These are phyloP conservation scores for Hydrangea macrophylla DNA, from an alignment of 148 eudicot species.

Conservation along the genomic window DNA sequence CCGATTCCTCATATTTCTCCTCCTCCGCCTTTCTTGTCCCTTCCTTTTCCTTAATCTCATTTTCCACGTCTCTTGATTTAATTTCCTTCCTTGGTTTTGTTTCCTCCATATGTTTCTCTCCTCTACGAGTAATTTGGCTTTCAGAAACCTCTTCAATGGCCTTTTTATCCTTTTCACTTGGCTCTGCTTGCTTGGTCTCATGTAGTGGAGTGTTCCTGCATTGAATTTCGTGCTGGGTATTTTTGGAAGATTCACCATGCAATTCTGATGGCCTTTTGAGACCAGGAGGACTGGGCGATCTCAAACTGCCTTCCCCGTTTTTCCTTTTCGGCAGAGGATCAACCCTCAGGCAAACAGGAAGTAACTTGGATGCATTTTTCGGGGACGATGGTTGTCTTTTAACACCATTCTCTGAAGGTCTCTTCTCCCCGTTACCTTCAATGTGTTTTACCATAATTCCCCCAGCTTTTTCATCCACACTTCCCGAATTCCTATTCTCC, in stretches of 20 bases:
- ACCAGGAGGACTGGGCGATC: slow-evolving; percentile 54
- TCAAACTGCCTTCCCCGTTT: slow-evolving; percentile 31
- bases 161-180: slow-evolving; percentile 13
- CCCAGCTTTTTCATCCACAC: slow-evolving; percentile 13
- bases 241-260: slow-evolving; percentile 3
- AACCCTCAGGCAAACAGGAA: slow-evolving; percentile 65
- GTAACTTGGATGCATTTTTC: slow-evolving; percentile 48
- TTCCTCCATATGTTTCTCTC: not conserved
- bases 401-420: slow-evolving; percentile 15
- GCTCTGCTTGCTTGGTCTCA: slow-evolving; percentile 3
- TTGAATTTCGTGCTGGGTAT: not conserved
- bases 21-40: slow-evolving; percentile 6
- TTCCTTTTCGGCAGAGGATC: slow-evolving; percentile 55
- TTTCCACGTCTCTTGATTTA: slow-evolving; percentile 9
- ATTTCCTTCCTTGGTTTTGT: not conserved
- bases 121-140: not conserved
- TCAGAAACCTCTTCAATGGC: slow-evolving; percentile 3
- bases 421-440: slow-evolving; percentile 15
- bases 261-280: slow-evolving; percentile 14
- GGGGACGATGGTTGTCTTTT: slow-evolving; percentile 29
- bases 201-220: not conserved
- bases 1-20: slow-evolving; percentile 12
- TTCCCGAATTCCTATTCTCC: slow-evolving; percentile 18
- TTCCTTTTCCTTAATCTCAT: not conserved
- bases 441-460: slow-evolving; percentile 6